A percentile compares a stretch with the other conserved stretches of the same genome.
These are phyloP conservation scores for Clonostachys rhizophaga DNA, from an alignment of 2,329 filamentous ascomycete genomes.

Conservation along the genomic window DNA sequence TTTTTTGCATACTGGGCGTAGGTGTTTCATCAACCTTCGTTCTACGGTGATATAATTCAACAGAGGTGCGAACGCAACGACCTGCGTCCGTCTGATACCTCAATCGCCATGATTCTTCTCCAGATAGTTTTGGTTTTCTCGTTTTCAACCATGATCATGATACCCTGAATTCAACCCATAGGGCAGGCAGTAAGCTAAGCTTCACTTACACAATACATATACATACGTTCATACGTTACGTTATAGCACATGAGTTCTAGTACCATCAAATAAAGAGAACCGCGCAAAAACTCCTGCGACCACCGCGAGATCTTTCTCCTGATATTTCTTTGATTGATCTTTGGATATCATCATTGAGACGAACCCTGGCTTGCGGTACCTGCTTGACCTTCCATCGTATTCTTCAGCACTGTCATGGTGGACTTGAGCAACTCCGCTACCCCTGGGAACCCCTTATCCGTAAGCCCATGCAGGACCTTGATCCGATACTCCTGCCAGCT, in stretches of 20 bases:
- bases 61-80: too few relatives aligned
- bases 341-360: constrained; percentile 6
- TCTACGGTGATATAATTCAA: too few relatives aligned
- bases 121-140: constrained; percentile 1
- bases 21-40: too few relatives aligned
- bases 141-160: constrained; percentile 13
- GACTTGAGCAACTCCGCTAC: constrained; percentile 71
- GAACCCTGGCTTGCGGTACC: neutral
- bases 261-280: neutral
- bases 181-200: constrained; percentile 4
- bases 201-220: too few relatives aligned
- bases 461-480: constrained; percentile 65
- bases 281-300: neutral
- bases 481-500: constrained; percentile 73
- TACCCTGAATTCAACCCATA: constrained; percentile 28
- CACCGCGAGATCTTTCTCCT: too few relatives aligned
- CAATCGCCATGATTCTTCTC: too few relatives aligned
- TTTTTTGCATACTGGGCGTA: too few relatives aligned
- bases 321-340: constrained; percentile 4
- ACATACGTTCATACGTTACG: neutral
- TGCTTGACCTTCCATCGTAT: constrained; percentile 25
- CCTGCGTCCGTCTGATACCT: too few relatives aligned
- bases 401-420: constrained; percentile 73
- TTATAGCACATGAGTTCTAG: neutral
- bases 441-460: constrained; percentile 58